Evolutionary conservation across 2,329 filamentous ascomycete genomes (phyloP), one percentile per base, ranked within the genome.

Genomic region (Fusarium lateritium): DNA sequence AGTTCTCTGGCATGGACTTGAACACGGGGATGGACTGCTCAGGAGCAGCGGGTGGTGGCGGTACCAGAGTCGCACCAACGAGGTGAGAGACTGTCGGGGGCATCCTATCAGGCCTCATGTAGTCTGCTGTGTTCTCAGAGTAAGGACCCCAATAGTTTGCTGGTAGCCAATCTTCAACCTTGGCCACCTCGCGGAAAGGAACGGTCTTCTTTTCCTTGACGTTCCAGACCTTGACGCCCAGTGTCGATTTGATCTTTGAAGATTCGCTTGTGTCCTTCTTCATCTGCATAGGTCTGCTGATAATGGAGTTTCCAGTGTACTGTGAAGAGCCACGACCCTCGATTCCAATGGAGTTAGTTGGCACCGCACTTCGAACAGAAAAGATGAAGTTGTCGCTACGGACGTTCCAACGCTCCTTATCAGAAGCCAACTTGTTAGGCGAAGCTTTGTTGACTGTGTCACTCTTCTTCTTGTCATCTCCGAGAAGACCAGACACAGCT

Each of bases 381-480:
- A 50, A 50, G 7, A 50, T 50, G 8, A 50, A 50, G 21, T 50
- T 50, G 17, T 50, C 46, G 6, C 46, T 11, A 0, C 46, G 46
- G 21, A 50, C 46, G 7, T 50, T 21, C 46, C 46, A 50, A 6
- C 33, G 21, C 17, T 50, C 46, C 0, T 50, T 50, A 0, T 8
- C 31, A 0, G 46, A 2, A 26, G 33, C 2, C 21, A 50, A 2
- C 21, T 50, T 50, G 13, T 50, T 50, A 6, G 0, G 0, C 0
- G 33, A 2, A 5, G 46, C 8, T 19, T 50, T 50, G 8, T 1
- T 39, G 17, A 39, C 46, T 0, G 33, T 26, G 17, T 50, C 46
- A 0, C 46, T 39, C 33, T 39, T 39, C 6, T 50, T 50, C 46
- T 50, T 39, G 3, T 50, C 46, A 8, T 50, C 46, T 3, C 46